Base-by-base conservation (phyloP, 352 stramenopile species). In the Phytophthora niederhauseri region DNA sequence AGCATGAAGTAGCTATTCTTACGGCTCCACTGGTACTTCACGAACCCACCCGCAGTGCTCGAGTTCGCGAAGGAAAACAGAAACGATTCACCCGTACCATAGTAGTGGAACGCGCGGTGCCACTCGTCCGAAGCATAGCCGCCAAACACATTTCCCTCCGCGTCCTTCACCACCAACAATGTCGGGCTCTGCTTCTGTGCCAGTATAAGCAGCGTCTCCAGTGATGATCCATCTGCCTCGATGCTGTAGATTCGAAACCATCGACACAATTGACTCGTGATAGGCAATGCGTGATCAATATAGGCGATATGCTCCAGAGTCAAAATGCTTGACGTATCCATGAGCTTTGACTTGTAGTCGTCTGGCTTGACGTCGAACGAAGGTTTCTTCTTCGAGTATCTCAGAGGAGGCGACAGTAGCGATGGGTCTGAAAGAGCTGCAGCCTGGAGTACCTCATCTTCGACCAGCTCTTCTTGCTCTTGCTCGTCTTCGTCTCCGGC, bases 1-100 rank as follows among this genome's bases (percentile, higher is more conserved):
- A 98, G 77, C 84, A 95, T 91, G 50, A 97, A 97, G 68, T 97
- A 97, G 65, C 83, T 93, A 77, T 97, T 98, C 55, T 89, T 87
- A 19, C 91, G 85, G 36, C 89, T 97, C 88, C 90, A 97, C 45
- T 88, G 68, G 53, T 94, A 96, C 59, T 93, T 94, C 9, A 79
- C 73, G 56, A 97, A 94, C 14, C 61, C 72, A 19, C 68, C 58
- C 34, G 67, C 66, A 34, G 64, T 56, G 26, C 67, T 76, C 24
- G 58, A 41, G 57, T 71, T 85, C 19, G 79, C 76, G 56, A 97
- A 96, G 0, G 88, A 81, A 70, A 97, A 98, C n/a, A 98, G 66
- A 57, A 98, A 97, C 0, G 81, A 89, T 55, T 97, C 87, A 20
- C 90, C 90, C 3, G 85, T 97, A 11, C 91, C 92, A 57, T 95